Evolutionary conservation across 441 rosid genomes (phyloP), one percentile per base, ranked within the genome.

Genomic region (Pelargonium exstipulatum): DNA sequence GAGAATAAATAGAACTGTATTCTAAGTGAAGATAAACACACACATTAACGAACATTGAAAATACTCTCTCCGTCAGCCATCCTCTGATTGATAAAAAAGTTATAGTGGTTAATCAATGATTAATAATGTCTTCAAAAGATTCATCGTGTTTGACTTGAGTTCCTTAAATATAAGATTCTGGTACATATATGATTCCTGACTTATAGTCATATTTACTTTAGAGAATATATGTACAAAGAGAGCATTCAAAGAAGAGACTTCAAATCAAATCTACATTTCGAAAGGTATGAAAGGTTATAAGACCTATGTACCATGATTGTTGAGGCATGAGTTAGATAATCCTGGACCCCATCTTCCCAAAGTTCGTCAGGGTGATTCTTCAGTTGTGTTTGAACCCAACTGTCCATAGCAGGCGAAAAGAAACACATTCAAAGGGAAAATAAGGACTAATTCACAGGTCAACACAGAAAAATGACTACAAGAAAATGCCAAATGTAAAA

Each of bases 361-460:
- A 94, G 94, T 85, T 91, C 99, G 83, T 94, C 92, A 45, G 97
- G 96, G 68, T 90, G 96, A 77, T 90, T 83, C 87, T 87, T 94
- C 69, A 94, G 79, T 82, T 94, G 96, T 53, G 78, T 69, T 78
- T 94, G 97, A 81, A 91, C 95, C 96, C 97, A 94, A 74, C 99
- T 94, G 83, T 77, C 73, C 67, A 55, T 13, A 76, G 20, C 6
- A 66, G 40, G 60, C 26, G 63, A 26, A 37, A 3, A 63, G 9
- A 69, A 40, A 43, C 9, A 69, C 5, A 24, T 53, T 17, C 35
- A 69, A 1, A 1, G 32, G 61, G 16, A 8, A 66, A 66, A 9
- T 16, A 43, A 24, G 18, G 53, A 40, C 1, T 46, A 32, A 16
- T 20, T 0, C 65, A n/a, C 9, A 55, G 26, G 48, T 3, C n/a